Evolutionary conservation across 2,329 filamentous ascomycete genomes (phyloP).

Genomic region (Alternaria ventricosa): DNA sequence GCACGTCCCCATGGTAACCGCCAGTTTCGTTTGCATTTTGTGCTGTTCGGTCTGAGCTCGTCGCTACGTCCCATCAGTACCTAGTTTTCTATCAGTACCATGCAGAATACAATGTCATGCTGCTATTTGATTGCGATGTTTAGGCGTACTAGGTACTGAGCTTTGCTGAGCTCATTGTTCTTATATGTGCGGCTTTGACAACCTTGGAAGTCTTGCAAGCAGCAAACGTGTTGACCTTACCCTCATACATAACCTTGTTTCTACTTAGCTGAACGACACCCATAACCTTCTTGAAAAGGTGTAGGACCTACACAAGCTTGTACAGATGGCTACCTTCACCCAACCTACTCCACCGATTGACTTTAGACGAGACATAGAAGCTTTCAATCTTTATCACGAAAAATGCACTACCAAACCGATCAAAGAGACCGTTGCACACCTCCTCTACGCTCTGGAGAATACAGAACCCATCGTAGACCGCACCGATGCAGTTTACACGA

Average conservation of each 20-base stretch:
- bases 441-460: neutral
- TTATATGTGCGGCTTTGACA: neutral
- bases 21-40: neutral
- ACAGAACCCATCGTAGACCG: neutral
- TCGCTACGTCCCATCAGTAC: too few relatives aligned
- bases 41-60: neutral
- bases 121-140: neutral
- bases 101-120: neutral
- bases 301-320: neutral
- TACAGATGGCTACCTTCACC: neutral
- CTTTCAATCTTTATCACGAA: neutral
- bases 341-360: neutral
- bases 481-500: neutral
- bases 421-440: neutral
- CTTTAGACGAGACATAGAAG: neutral
- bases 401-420: neutral
- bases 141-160: accelerated
- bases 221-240: neutral
- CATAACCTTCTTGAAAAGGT: neutral
- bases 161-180: neutral
- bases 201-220: neutral
- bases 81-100: neutral
- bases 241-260: neutral
- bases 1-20: neutral
- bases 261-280: accelerated